These are phyloP conservation scores for Penicillium angulare DNA, from an alignment of 495 filamentous ascomycete genomes.

Conservation along the genomic window DNA sequence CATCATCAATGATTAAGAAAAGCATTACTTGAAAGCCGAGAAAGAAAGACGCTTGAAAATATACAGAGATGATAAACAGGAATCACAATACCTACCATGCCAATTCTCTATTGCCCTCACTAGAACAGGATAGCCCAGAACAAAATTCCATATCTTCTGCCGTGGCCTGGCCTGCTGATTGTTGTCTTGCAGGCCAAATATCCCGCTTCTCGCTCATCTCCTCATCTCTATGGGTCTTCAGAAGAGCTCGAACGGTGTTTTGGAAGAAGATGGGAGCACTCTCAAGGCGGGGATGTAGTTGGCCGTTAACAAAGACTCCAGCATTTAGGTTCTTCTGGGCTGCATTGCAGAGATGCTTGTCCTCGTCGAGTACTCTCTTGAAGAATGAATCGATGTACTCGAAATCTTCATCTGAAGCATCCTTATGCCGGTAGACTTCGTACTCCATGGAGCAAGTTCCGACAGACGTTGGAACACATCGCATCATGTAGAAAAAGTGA, in stretches of 20 bases:
- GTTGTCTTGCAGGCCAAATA: slow-evolving; percentile 49
- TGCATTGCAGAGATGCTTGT: slow-evolving; percentile 44
- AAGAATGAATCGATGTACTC: slow-evolving; percentile 39
- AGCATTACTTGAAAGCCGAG: not conserved
- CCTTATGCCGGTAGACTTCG: slow-evolving; percentile 45
- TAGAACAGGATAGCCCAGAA: slow-evolving; percentile 23
- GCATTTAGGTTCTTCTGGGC: slow-evolving; percentile 46
- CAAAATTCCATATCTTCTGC: slow-evolving; percentile 39
- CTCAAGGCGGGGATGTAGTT: slow-evolving; percentile 45
- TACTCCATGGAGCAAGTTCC: slow-evolving; percentile 39
- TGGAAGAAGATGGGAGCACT: slow-evolving; percentile 47
- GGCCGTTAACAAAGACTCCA: slow-evolving; percentile 47
- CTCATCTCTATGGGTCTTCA: slow-evolving; percentile 32
- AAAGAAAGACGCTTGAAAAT: not conserved
- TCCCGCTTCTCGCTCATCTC: slow-evolving; percentile 38
- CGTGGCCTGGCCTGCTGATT: slow-evolving; percentile 23
- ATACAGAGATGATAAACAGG: not conserved
- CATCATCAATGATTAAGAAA: too few species aligned
- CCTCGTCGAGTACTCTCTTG: slow-evolving; percentile 41
- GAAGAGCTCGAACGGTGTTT: slow-evolving; percentile 37
- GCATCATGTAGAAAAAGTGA: slow-evolving; percentile 47
- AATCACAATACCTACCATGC: slow-evolving; percentile 24
- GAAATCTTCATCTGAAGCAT: slow-evolving; percentile 38
- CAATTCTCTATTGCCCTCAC: slow-evolving; percentile 7
- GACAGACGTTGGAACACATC: slow-evolving; percentile 38